Base-by-base conservation (phyloP, 2,329 filamentous ascomycete species). In the Venturia pyrina region DNA sequence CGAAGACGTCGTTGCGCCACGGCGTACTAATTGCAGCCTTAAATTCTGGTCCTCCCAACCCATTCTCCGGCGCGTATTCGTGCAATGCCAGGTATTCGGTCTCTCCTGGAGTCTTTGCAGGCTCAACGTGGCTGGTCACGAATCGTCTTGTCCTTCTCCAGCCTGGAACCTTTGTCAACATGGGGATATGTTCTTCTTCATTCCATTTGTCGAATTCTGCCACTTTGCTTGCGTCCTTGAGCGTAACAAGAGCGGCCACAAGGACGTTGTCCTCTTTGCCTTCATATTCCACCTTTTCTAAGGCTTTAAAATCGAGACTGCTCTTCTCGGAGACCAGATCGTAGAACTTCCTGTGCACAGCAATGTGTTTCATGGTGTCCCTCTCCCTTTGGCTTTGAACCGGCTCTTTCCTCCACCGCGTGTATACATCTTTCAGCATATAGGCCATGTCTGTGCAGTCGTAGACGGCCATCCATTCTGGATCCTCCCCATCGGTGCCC, bases 401-500 rank as follows among this genome's bases (percentile, higher is more conserved):
- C 53, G 76, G 80, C 65, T 75, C 82, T 70, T 82, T 84, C 40
- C 89, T 83, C 60, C 92, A 79, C 17, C 79, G 78, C 13, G 84
- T 85, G 78, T 96, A 96, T 1, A 86, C 83, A 64, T 88, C 83
- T 62, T 87, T 86, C 63, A 85, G 84, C 72, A 96, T 81, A 71
- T 85, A 85, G 57, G 82, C 77, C 84, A 93, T 90, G 73, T 88
- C 86, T 43, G 85, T 87, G 69, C 95, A 85, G 75, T 96, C 91
- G 81, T 96, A 96, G 66, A 88, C 78, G 41, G 91, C 91, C 74
- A 93, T 85, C 80, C 87, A 96, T 69, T 86, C 83, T 1, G 90
- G 91, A 28, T 71, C 72, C 11, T 77, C 69, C 62, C 65, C 65
- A 74, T 93, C 89, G 19, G 79, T 83, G 10, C 89, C 88, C 34